Base-by-base conservation (phyloP, 2,329 filamentous ascomycete species). In the Drechslera avenae region DNA sequence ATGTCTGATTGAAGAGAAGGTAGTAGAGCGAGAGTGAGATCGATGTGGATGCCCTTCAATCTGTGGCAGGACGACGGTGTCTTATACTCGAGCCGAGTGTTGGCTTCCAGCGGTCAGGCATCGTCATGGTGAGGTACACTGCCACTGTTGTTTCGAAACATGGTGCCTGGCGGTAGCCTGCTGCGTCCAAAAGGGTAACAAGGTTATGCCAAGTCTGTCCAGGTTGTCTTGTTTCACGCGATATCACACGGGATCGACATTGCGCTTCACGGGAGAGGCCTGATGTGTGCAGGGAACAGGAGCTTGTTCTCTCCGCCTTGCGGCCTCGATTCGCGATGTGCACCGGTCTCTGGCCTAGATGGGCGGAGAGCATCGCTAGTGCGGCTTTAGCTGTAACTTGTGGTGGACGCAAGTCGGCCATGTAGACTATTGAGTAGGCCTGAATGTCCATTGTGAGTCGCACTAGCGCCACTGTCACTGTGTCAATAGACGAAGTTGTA, bases 91-190 rank as follows among this genome's bases (percentile, higher is more conserved):
- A 23, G 28, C 16, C 42, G 23, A 14, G 7, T 26, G 18, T 17
- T 21, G 8, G 42, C 34, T 31, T 14, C 13, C n/a, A n/a, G 23
- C 31, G 31, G 23, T 39, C 34, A 31, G 31, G 30, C 26, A 37
- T 32, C 21, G 33, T 41, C 18, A 32, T 47, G 43, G 36, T 31
- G 36, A 39, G 36, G 23, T 36, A 26, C 31, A 31, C 26, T 37
- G 36, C 42, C 31, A 34, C 42, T 30, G 18, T 32, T 23, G 43
- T 51, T 51, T 47, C 43, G 48, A 47, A 51, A 51, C 48, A 36
- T 41, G 37, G 31, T 32, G 34, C 39, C 31, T 40, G 31, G 21
- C 33, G 33, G 31, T 31, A 41, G 30, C 33, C 34, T 44, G 26
- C 19, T 44, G 18, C 40, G 33, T 41, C 45, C 36, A 17, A 37